Conservation (phyloP, 1,284 basidiomycete genomes). For the Tranzscheliella williamsii region DNA sequence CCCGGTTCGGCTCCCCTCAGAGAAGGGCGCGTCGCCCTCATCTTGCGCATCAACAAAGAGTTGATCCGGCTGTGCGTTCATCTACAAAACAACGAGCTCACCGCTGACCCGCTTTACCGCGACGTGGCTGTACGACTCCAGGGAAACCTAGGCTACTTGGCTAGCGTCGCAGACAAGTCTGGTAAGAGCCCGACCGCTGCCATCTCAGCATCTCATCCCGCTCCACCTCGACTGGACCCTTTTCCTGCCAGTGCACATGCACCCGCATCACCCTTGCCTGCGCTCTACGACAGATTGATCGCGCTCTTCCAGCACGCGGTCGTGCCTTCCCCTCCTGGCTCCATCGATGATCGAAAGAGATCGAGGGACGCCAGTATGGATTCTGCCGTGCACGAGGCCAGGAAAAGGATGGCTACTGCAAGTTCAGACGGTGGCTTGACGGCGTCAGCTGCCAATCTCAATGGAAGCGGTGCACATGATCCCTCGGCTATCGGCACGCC, state of each 20-base stretch:
- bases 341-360: not conserved
- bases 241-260: constrained; percentile 31
- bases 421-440: not conserved
- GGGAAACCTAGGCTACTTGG: constrained; percentile 40
- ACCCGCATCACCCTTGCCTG: constrained; percentile 21
- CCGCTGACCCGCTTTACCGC: constrained; percentile 27
- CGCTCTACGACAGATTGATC: constrained; percentile 34
- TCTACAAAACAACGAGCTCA: constrained; percentile 29
- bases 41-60: constrained; percentile 52
- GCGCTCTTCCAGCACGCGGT: constrained; percentile 11
- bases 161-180: constrained; percentile 37
- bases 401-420: constrained; percentile 7
- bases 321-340: not conserved
- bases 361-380: constrained; percentile 19
- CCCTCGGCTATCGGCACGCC: constrained; percentile 12
- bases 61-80: constrained; percentile 50
- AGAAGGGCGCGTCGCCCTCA: constrained; percentile 30
- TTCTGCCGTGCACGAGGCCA: constrained; percentile 3
- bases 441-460: not conserved
- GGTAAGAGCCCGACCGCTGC: constrained; percentile 5
- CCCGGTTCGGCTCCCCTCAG: constrained; percentile 5
- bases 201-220: constrained; percentile 2
- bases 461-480: constrained; percentile 8
- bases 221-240: constrained; percentile 22
- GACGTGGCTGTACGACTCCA: constrained; percentile 43